A percentile compares a stretch with the other conserved stretches of the same genome.
Conservation (phyloP, 495 filamentous ascomycete genomes). For the Aspergillus bertholletiae region DNA sequence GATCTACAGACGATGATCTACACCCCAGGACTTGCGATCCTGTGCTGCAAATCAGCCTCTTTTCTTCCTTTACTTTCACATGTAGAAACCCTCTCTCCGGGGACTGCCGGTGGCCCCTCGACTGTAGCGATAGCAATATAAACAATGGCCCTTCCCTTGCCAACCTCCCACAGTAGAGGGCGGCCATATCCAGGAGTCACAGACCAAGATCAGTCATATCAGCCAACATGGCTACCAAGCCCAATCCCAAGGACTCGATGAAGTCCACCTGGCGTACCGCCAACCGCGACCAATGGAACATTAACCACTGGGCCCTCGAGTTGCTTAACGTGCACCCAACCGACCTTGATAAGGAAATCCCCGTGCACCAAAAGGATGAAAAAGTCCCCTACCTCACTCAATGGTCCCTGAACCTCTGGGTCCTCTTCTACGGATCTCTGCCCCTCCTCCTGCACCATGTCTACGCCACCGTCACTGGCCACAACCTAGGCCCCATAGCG, state of each 20-base stretch:
- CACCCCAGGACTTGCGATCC: neutral
- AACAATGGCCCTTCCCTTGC: neutral
- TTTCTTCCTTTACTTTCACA: neutral
- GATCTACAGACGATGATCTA: neutral
- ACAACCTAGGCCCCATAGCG: constrained; percentile 25
- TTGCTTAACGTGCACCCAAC: constrained; percentile 32
- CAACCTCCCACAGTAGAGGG: neutral
- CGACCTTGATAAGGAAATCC: constrained; percentile 29
- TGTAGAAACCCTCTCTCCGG: neutral
- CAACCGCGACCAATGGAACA: constrained; percentile 31
- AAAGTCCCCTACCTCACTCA: constrained; percentile 37
- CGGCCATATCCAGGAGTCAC: neutral
- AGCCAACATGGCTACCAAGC: constrained; percentile 22
- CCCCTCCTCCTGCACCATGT: constrained; percentile 35
- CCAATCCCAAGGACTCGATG: constrained; percentile 40
- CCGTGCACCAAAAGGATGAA: constrained; percentile 34
- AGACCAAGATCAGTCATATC: neutral
- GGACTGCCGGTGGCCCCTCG: neutral
- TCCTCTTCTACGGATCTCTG: constrained; percentile 34
- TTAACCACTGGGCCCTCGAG: constrained; percentile 33
- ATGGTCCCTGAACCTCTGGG: constrained; percentile 36
- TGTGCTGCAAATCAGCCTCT: neutral
- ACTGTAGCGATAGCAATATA: neutral
- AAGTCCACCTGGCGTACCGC: constrained; percentile 39
- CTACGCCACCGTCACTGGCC: constrained; percentile 28